Conservation (phyloP, 106 monocot species). For the Iris macrosiphon region DNA sequence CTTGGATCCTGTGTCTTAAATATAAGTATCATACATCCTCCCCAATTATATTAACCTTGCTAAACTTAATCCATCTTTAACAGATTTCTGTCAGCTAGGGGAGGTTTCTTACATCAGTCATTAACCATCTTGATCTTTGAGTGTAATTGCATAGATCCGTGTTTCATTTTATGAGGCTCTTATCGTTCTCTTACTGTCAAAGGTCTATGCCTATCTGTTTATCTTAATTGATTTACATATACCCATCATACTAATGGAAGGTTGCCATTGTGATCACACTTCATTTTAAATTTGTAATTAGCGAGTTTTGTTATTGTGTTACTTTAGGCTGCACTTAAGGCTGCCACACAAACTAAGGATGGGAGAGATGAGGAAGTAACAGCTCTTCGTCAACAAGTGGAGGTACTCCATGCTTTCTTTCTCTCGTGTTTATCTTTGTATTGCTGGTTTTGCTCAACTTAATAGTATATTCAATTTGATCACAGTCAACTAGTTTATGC, state of each 20-base stretch:
- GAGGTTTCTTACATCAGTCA: too few relatives aligned
- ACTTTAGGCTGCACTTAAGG: constrained; percentile 66
- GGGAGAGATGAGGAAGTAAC: constrained; percentile 62
- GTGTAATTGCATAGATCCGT: too few relatives aligned
- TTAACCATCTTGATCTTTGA: too few relatives aligned
- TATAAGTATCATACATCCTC: too few relatives aligned
- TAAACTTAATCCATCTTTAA: too few relatives aligned
- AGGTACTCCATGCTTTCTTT: constrained; percentile 17
- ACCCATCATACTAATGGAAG: background rate
- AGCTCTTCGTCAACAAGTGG: constrained; percentile 49
- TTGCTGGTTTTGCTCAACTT: background rate
- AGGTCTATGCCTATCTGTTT: background rate
- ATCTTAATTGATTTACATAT: too few relatives aligned
- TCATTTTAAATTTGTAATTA: background rate
- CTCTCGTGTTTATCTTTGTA: background rate
- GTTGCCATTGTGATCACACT: background rate
- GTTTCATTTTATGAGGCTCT: too few relatives aligned
- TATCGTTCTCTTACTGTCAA: background rate
- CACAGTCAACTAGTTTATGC: background rate
- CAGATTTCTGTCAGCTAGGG: too few relatives aligned
- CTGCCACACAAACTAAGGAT: constrained; percentile 48
- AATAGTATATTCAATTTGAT: too few relatives aligned
- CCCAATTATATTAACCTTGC: too few relatives aligned
- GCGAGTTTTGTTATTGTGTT: background rate
- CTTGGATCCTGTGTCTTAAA: too few relatives aligned